phyloP scores from a whole-genome alignment of 768 basidiomycete species.

The Boletus bicolor region DNA sequence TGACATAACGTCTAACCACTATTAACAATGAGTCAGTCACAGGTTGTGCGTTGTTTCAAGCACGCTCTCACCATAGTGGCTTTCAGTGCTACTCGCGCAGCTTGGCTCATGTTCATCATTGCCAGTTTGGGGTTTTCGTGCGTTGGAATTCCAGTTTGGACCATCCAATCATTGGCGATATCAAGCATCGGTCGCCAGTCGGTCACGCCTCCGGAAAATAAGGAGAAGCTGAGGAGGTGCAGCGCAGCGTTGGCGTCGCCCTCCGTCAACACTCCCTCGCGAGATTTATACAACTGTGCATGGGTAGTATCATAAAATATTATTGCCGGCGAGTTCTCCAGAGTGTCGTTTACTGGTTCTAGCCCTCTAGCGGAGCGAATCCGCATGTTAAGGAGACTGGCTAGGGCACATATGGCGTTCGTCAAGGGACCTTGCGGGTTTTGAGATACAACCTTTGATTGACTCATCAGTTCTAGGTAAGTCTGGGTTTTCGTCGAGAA shows the following conservation, averaged over 20 bases:
- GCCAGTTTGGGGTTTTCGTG: constrained; percentile 63
- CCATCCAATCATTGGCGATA: constrained; percentile 75
- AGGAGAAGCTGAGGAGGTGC: constrained; percentile 71
- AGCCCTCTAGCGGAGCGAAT: constrained; percentile 61
- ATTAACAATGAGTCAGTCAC: constrained; percentile 19
- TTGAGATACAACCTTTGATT: constrained; percentile 46
- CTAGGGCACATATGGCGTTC: constrained; percentile 72
- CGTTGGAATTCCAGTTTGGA: constrained; percentile 56
- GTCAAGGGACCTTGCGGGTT: constrained; percentile 71
- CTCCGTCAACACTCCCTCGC: constrained; percentile 54
- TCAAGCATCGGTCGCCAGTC: constrained; percentile 72
- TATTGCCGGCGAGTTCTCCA: constrained; percentile 56
- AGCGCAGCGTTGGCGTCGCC: constrained; percentile 75
- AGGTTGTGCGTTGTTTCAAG: neutral
- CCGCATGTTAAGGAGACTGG: constrained; percentile 64
- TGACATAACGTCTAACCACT: constrained; percentile 81
- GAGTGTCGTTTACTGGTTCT: constrained; percentile 49
- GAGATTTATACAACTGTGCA: constrained; percentile 56
- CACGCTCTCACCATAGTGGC: constrained; percentile 60
- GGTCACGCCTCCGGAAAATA: constrained; percentile 62
- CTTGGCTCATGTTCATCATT: constrained; percentile 51
- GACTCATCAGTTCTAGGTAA: constrained; percentile 15
- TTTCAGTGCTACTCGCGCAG: constrained; percentile 62
- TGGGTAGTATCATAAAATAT: constrained; percentile 70
- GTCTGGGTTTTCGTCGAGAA: neutral